Percentiles rank a stretch among this genome's conserved stretches.
phyloP scores from a whole-genome alignment of 2,329 filamentous ascomycete species.

The Teratosphaeria zuluensis region DNA sequence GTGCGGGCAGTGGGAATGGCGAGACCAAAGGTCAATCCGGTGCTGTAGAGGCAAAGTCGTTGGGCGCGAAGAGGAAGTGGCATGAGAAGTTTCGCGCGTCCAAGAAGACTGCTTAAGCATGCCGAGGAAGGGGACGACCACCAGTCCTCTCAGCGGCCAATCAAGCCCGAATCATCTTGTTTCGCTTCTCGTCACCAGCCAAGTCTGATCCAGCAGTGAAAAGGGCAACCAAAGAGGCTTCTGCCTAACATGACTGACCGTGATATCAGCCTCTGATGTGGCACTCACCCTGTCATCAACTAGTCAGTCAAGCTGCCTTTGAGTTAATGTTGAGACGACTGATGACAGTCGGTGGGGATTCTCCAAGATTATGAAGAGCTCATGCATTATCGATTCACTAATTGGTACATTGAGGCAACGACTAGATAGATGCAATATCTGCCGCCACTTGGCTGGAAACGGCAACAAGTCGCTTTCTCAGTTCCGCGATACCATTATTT shows the following conservation, averaged over 20 bases:
- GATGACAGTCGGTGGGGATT: background rate
- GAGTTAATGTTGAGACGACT: background rate
- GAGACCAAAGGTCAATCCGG: background rate
- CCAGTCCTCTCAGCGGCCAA: too few species aligned
- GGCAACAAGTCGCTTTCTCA: background rate
- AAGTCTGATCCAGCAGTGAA: too few species aligned
- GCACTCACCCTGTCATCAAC: too few species aligned
- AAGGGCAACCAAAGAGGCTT: too few species aligned
- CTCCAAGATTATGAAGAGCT: too few species aligned
- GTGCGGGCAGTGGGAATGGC: conserved; percentile 6
- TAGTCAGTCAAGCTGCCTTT: too few species aligned
- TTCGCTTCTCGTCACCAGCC: too few species aligned
- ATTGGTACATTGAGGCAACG: too few species aligned
- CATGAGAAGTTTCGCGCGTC: conserved; percentile 29
- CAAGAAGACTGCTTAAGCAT: conserved; percentile 15
- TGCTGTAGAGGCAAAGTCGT: conserved; percentile 2
- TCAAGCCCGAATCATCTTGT: too few species aligned
- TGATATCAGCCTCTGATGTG: too few species aligned
- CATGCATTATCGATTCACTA: too few species aligned
- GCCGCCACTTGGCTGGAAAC: background rate
- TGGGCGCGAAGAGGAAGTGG: conserved; percentile 28
- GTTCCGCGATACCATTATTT: background rate
- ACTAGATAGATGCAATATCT: background rate
- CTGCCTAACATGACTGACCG: too few species aligned
- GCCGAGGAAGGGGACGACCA: background rate